Evolutionary conservation across 2,329 filamentous ascomycete genomes (phyloP).

Genomic region (Phialophora expanda): DNA sequence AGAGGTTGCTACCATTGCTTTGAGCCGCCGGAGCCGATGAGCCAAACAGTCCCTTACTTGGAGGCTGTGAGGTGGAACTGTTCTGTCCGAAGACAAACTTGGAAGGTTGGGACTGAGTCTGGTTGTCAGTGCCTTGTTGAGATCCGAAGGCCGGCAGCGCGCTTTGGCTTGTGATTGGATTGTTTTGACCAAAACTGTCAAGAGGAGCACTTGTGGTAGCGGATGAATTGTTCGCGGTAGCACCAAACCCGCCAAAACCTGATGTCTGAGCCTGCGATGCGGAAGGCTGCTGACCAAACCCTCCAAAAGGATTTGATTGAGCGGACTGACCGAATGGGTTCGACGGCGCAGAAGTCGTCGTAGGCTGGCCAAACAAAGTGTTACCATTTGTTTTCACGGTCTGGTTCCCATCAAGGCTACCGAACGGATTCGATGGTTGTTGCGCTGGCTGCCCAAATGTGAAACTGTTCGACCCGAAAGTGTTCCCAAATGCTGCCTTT

Average conservation of each 20-base stretch:
- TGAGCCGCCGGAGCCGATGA: not conserved
- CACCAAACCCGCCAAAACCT: slow-evolving; percentile 26
- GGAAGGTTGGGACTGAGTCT: slow-evolving; percentile 10
- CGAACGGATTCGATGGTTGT: slow-evolving; percentile 22
- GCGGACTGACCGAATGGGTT: slow-evolving; percentile 31
- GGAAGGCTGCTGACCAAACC: slow-evolving; percentile 28
- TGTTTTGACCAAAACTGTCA: slow-evolving; percentile 30
- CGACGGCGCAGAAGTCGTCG: slow-evolving; percentile 17
- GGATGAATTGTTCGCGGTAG: slow-evolving; percentile 16
- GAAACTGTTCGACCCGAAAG: slow-evolving; percentile 32
- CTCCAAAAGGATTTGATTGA: slow-evolving; percentile 31
- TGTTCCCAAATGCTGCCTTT: slow-evolving; percentile 26
- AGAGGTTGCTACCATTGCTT: slow-evolving; percentile 15
- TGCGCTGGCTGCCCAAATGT: slow-evolving; percentile 34
- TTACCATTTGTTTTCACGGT: slow-evolving; percentile 21
- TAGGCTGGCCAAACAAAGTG: slow-evolving; percentile 23
- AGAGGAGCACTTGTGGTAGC: slow-evolving; percentile 7
- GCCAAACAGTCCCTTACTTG: slow-evolving; percentile 13
- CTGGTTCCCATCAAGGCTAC: slow-evolving; percentile 25
- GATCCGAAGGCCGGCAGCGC: slow-evolving; percentile 24
- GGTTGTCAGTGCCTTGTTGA: slow-evolving; percentile 6
- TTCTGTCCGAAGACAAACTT: slow-evolving; percentile 29
- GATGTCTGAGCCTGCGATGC: slow-evolving; percentile 24
- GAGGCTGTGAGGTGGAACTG: slow-evolving; percentile 15
- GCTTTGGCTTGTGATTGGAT: slow-evolving; percentile 22